Conservation (phyloP, 208 protist species). For the Trypanosoma congolense region DNA sequence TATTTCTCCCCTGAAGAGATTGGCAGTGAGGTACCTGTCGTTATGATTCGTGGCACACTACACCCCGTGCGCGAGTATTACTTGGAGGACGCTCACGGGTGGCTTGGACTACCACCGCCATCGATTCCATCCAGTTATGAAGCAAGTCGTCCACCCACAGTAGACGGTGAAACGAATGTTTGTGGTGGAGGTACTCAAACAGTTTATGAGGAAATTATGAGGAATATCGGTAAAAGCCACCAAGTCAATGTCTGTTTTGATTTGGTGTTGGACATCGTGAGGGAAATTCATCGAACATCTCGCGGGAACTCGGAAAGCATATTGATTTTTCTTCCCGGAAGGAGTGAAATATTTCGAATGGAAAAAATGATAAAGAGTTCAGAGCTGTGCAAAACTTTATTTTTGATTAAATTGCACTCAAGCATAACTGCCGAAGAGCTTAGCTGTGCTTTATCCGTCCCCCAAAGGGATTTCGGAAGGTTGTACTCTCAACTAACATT, state of each 20-base stretch:
- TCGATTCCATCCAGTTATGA: conserved; percentile 34
- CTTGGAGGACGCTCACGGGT: conserved; percentile 75
- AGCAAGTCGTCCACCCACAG: conserved; percentile 8
- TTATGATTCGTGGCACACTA: conserved; percentile 84
- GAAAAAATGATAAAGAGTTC: conserved; percentile 46
- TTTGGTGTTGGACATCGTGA: conserved; percentile 57
- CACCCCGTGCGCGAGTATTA: conserved; percentile 82
- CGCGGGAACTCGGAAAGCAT: conserved; percentile 57
- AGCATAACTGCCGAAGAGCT: conserved; percentile 86
- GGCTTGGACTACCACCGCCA: conserved; percentile 28
- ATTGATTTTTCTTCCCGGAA: conserved; percentile 87
- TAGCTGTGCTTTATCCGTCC: conserved; percentile 88
- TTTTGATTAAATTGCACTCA: conserved; percentile 86
- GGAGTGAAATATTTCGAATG: conserved; percentile 80
- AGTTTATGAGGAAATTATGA: conserved; percentile 60
- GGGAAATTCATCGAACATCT: conserved; percentile 41
- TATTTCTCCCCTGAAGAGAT: conserved; percentile 55
- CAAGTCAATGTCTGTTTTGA: conserved; percentile 71
- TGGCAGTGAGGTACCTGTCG: conserved; percentile 31
- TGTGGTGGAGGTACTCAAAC: conserved; percentile 7
- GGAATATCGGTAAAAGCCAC: conserved; percentile 44
- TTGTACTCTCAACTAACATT: conserved; percentile 96
- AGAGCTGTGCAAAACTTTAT: conserved; percentile 41
- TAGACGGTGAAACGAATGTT: conserved; percentile 2
- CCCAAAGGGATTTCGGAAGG: conserved; percentile 74